These are phyloP conservation scores for Candida namnaoensis DNA, from an alignment of 805 yeast species.

Conservation along the genomic window DNA sequence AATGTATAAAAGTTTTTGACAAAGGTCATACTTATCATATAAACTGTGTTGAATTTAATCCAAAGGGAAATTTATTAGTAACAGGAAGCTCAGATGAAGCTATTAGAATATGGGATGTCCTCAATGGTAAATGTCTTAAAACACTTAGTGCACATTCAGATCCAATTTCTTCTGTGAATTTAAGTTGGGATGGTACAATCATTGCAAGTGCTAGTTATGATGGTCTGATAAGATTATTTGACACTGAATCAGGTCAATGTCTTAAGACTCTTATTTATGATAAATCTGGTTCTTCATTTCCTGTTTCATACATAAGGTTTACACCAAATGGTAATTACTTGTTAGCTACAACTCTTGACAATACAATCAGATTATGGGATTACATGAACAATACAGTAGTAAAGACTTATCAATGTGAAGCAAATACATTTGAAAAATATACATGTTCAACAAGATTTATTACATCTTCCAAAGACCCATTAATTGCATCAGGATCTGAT, in stretches of 20 bases:
- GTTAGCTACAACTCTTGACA: constrained; percentile 74
- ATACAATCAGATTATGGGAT: constrained; percentile 76
- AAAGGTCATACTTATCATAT: constrained; percentile 82
- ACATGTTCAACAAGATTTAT: constrained; percentile 46
- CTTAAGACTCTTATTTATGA: constrained; percentile 81
- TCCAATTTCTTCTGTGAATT: constrained; percentile 69
- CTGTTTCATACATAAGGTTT: constrained; percentile 65
- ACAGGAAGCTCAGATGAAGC: constrained; percentile 90
- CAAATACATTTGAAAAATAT: constrained; percentile 30
- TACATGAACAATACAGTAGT: constrained; percentile 74
- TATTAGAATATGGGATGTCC: constrained; percentile 82
- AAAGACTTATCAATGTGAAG: constrained; percentile 47
- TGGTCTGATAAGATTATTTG: constrained; percentile 85
- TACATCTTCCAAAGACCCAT: constrained; percentile 23
- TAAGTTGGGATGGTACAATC: constrained; percentile 73
- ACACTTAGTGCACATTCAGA: constrained; percentile 90
- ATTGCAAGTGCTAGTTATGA: constrained; percentile 85
- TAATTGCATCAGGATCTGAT: constrained; percentile 58
- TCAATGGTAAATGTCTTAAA: constrained; percentile 58
- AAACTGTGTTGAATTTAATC: constrained; percentile 58
- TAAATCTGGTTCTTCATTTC: constrained; percentile 65
- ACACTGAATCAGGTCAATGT: constrained; percentile 84
- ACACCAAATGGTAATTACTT: constrained; percentile 78
- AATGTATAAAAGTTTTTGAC: constrained; percentile 31
- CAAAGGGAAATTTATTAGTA: constrained; percentile 69